Base-by-base conservation (phyloP, 2,329 filamentous ascomycete species). In the Nothophaeocryptopus gaeumannii region DNA sequence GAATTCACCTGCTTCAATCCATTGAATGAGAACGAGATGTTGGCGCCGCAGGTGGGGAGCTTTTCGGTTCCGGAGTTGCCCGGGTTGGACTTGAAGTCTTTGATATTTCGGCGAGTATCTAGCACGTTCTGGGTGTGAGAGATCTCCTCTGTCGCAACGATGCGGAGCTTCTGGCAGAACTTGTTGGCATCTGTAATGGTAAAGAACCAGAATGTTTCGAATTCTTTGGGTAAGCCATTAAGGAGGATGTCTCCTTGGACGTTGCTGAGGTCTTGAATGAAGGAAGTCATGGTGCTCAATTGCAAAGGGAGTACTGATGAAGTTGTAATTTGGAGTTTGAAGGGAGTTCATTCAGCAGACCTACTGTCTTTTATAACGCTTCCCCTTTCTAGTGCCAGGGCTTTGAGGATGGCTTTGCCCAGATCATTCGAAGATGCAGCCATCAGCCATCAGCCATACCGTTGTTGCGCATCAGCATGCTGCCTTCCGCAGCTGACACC, bases 201-300 rank as follows among this genome's bases (percentile, higher is more conserved):
- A 52, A 65, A 63, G 53, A 65, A 63, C 46, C 58, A 55, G 47
- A 63, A 65, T 2, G 58, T 58, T 34, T 65, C 58, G 4, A 50
- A 55, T 33, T 55, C 56, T 37, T 63, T 63, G 20, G 56, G 56
- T 5, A 65, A 45, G 10, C 61, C 61, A 37, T 55, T 55, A 16
- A 58, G 53, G 26, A 65, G 59, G 40, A 63, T 62, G 46, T 65
- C 61, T 20, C 62, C 62, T 42, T 63, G 61, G 30, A 65, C 54
- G 38, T 63, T 63, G 39, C 47, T 50, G 14, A 54, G 39, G 38
- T 56, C 54, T 35, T 45, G 40, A 34, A 58, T 29, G 20, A 43
- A 15, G 8, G 51, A 51, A 20, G 45, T 44, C 51, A 54, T 56
- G 8, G 20, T 26, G 20, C 20, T 26, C 4, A 26, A 26, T 26